Percentiles rank a stretch among this genome's conserved stretches.
Evolutionary conservation across 257 asterid species (phyloP).

Genomic region (Linderniella brevidens): DNA sequence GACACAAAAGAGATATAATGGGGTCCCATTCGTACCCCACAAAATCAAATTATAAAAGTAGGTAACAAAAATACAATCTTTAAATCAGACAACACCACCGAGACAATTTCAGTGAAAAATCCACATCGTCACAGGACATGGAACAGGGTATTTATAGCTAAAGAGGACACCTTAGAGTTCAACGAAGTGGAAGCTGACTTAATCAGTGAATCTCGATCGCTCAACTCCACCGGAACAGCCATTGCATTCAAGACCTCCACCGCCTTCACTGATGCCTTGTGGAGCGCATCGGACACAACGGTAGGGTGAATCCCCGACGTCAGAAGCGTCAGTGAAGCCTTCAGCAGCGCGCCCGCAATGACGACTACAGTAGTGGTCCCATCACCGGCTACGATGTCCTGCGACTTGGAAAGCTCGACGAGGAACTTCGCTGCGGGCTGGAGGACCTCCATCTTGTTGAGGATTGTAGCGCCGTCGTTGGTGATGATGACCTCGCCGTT

Average conservation of each 20-base stretch:
- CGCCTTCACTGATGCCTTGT: conserved; percentile 41
- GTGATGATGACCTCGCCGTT: conserved; percentile 62
- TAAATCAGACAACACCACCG: too few relatives aligned
- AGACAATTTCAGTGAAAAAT: too few relatives aligned
- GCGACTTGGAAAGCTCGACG: conserved; percentile 61
- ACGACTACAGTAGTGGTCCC: conserved; percentile 74
- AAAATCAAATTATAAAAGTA: too few relatives aligned
- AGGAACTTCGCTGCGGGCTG: conserved; percentile 74
- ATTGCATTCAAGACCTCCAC: conserved; percentile 52
- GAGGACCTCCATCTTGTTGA: conserved; percentile 65
- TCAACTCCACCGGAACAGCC: conserved; percentile 54
- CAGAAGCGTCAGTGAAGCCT: conserved; percentile 28
- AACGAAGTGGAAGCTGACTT: conserved; percentile 53
- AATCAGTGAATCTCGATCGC: conserved; percentile 40
- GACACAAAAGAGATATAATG: too few relatives aligned
- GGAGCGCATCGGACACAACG: conserved; percentile 42
- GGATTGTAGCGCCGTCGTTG: conserved; percentile 65
- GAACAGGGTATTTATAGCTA: too few relatives aligned
- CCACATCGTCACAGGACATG: too few relatives aligned
- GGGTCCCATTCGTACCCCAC: too few relatives aligned
- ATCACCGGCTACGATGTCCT: conserved; percentile 68
- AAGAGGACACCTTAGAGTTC: conserved; percentile 28
- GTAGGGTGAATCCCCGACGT: conserved; percentile 54
- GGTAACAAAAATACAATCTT: too few relatives aligned
- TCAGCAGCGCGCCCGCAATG: conserved; percentile 46